Percentiles rank a stretch among this genome's conserved stretches.
phyloP scores from a whole-genome alignment of 257 asterid species.

The Cruciata laevipes region DNA sequence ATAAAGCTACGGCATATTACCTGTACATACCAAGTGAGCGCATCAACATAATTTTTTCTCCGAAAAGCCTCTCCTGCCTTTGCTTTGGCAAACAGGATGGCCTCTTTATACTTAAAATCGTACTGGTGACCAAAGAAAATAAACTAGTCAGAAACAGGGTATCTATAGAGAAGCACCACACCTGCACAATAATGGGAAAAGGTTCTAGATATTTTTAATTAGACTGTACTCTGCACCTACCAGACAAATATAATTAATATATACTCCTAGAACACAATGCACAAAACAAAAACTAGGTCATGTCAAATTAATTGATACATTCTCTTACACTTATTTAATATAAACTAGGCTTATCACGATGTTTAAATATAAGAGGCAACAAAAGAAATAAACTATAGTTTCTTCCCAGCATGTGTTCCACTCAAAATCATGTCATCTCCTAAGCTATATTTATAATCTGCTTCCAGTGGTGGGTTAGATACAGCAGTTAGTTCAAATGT shows the following conservation, averaged over 20 bases:
- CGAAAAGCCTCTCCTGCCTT: conserved; percentile 9
- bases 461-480: too few relatives aligned
- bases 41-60: conserved; percentile 12
- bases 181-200: not conserved
- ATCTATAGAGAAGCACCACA: not conserved
- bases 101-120: not conserved
- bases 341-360: too few relatives aligned
- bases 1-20: conserved; percentile 8
- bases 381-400: too few relatives aligned
- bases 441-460: too few relatives aligned
- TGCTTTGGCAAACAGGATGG: not conserved
- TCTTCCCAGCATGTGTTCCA: too few relatives aligned
- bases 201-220: not conserved
- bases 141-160: not conserved
- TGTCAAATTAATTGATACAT: not conserved
- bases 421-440: too few relatives aligned
- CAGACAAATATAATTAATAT: too few relatives aligned
- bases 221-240: too few relatives aligned
- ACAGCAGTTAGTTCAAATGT: too few relatives aligned
- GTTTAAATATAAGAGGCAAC: too few relatives aligned
- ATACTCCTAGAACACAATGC: not conserved
- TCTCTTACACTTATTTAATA: too few relatives aligned
- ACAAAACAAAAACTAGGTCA: too few relatives aligned
- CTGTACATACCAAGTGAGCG: conserved; percentile 22
- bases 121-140: conserved; percentile 5